A percentile compares a stretch with the other conserved stretches of the same genome.
Conservation (phyloP, 192 early-diverging fungal genomes). For the Chytriomyces confervae region DNA sequence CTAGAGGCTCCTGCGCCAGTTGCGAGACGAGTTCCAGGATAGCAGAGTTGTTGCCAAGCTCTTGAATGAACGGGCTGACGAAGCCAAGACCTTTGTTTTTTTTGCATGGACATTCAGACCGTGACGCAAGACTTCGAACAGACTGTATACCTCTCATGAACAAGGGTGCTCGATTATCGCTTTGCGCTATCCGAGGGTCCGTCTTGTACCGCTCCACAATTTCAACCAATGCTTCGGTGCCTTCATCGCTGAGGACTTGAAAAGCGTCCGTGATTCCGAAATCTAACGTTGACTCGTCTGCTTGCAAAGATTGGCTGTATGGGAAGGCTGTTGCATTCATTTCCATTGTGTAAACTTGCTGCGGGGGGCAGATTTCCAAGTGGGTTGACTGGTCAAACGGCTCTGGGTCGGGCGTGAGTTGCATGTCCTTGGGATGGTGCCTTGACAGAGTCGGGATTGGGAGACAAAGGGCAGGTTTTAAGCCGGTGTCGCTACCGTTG, state of each 20-base stretch:
- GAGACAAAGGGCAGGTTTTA: neutral
- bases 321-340: neutral
- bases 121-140: neutral
- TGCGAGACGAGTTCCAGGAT: slow-evolving; percentile 6
- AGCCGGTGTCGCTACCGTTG: neutral
- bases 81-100: slow-evolving; percentile 3
- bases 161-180: neutral
- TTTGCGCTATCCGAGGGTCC: neutral
- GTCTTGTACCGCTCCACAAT: neutral
- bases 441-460: neutral
- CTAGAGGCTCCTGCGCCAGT: neutral
- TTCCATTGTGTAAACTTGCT: slow-evolving; percentile 1
- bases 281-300: neutral
- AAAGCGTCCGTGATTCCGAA: slow-evolving; percentile 11
- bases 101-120: neutral
- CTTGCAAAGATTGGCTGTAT: neutral
- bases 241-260: neutral
- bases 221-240: neutral
- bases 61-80: neutral
- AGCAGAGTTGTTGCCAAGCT: neutral
- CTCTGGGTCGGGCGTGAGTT: neutral
- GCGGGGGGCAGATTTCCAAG: neutral
- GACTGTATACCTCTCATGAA: neutral
- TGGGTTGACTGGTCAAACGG: neutral
- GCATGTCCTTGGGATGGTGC: neutral